Conservation (phyloP, 495 filamentous ascomycete species). For the Neurospora sublineolata region DNA sequence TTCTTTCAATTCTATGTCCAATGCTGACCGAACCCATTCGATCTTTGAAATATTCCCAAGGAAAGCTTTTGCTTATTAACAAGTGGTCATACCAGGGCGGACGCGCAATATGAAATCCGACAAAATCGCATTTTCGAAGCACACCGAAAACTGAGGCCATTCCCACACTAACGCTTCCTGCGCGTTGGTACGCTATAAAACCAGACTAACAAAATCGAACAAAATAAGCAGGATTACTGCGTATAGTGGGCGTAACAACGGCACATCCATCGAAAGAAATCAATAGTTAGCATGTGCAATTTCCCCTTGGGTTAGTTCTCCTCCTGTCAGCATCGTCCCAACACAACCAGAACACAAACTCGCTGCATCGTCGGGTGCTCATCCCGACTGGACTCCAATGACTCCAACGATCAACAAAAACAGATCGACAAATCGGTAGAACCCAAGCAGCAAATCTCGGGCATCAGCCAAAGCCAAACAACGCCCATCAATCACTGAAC, state of each 20-base stretch:
- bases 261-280: neutral
- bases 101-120: neutral
- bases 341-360: neutral
- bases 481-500: neutral
- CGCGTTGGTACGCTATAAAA: neutral
- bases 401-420: neutral
- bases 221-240: neutral
- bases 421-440: neutral
- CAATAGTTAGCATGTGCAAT: neutral
- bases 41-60: neutral
- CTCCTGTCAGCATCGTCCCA: neutral
- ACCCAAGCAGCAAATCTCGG: neutral
- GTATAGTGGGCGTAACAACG: neutral
- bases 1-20: neutral
- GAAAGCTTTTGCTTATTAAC: neutral
- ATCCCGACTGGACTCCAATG: neutral
- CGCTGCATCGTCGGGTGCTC: neutral
- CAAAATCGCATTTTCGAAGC: neutral
- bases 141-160: neutral
- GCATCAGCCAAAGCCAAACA: neutral
- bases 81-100: neutral
- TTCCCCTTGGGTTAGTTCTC: neutral
- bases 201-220: neutral
- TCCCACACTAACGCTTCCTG: neutral
- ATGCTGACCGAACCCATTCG: neutral